Base-by-base conservation (phyloP, 805 yeast genomes). In the Myxozyma melibiosi region DNA sequence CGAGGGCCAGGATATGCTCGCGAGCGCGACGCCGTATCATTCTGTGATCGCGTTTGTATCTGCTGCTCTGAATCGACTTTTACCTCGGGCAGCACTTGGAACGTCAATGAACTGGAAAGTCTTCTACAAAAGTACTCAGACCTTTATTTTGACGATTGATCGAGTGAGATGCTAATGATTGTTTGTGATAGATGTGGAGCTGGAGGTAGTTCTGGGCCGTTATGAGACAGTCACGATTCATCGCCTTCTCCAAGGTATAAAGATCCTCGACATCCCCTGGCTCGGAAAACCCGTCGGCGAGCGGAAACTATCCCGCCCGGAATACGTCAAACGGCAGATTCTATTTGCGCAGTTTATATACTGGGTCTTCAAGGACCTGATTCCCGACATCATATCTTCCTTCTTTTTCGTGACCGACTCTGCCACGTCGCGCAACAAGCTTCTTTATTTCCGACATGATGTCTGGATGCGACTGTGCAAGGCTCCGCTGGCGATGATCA, bases 381-480 rank as follows among this genome's bases (percentile, higher is more conserved):
- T 88, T 0, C 72, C 78, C 6, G 75, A 73, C 16, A 57, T 87
- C 0, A 63, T 88, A 0, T 69, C 74, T 0, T 69, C 79, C 0
- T 82, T 80, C 65, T 90, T 89, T 73, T 84, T 87, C 66, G 84
- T 85, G 4, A 84, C 94, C 0, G 86, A 84, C 46, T 70, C 75
- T 1, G 78, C 81, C 8, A 74, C 76, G 0, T 53, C 69, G 18
- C 67, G 74, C 0, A 70, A 67, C 8, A 70, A 71, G 3, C 56
- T 81, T 0, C 51, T 76, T 0, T 88, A 75, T 66, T 88, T 80
- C 65, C 76, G 84, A 16, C 90, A 84, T 52, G 74, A 72, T 24
- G 70, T 74, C 0, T 90, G 96, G 96, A 16, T 66, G 63, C 8
- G 41, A 43, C 34, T 70, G 80, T 16, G 73, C 81, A 1, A 64